These are phyloP conservation scores for Diaporthe sp. DNA, from an alignment of 2,329 filamentous ascomycete genomes.

Conservation along the genomic window DNA sequence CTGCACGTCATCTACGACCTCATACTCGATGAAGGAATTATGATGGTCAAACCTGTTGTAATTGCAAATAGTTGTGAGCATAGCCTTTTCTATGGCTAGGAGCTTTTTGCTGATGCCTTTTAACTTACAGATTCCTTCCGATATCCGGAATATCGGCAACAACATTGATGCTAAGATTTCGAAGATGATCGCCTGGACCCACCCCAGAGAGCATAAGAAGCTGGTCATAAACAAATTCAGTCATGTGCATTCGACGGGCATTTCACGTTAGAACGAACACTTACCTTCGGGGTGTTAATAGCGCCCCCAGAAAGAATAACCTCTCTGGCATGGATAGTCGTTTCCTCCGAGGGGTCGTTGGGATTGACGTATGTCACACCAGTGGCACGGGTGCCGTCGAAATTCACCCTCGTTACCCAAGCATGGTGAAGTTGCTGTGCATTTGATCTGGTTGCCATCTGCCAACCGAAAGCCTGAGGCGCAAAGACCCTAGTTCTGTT, in stretches of 20 bases:
- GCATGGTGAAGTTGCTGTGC: conserved; percentile 3
- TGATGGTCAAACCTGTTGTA: background rate
- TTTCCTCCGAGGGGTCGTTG: background rate
- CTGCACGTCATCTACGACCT: background rate
- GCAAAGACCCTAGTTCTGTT: background rate
- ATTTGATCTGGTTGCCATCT: background rate
- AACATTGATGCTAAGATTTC: background rate
- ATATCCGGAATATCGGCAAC: background rate
- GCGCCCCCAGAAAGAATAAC: background rate
- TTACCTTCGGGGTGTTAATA: background rate
- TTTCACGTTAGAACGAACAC: background rate
- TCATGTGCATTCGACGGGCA: background rate
- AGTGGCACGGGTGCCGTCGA: background rate
- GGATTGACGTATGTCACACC: background rate
- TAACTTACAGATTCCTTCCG: background rate
- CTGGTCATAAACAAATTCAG: background rate
- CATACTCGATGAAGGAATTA: background rate
- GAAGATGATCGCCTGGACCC: background rate
- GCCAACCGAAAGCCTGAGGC: conserved; percentile 6
- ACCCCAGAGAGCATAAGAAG: conserved; percentile 1
- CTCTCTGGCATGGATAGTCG: background rate
- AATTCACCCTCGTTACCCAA: background rate
- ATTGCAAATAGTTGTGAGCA: background rate
- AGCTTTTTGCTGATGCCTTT: background rate
- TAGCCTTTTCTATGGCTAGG: no score